phyloP scores from a whole-genome alignment of 2,329 filamentous ascomycete species.

The Talaromyces sp. region DNA sequence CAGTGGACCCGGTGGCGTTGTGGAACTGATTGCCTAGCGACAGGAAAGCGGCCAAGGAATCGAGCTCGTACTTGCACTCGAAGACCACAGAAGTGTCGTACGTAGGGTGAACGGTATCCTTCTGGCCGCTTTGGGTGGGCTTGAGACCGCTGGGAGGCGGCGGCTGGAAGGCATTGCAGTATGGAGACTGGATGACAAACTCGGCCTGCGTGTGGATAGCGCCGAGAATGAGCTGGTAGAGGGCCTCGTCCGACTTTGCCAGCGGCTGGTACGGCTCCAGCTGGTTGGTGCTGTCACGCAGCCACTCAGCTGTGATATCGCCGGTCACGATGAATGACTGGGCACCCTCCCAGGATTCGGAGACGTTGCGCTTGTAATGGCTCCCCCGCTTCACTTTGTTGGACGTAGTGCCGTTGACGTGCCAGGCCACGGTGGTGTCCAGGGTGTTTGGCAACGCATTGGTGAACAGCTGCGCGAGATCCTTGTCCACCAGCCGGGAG shows the following conservation, averaged over 20 bases:
- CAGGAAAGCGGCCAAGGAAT: conserved; percentile 89
- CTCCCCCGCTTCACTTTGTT: conserved; percentile 26
- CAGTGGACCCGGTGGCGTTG: conserved; percentile 67
- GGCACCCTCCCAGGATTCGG: conserved; percentile 66
- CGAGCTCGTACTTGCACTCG: conserved; percentile 98
- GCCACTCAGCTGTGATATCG: conserved; percentile 89
- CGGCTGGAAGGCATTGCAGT: conserved; percentile 98
- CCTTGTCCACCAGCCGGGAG: conserved; percentile 70
- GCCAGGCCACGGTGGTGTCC: conserved; percentile 85
- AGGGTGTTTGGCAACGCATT: conserved; percentile 91
- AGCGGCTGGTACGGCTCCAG: conserved; percentile 82
- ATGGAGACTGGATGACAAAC: conserved; percentile 88
- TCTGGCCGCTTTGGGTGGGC: conserved; percentile 69
- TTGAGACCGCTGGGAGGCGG: conserved; percentile 73
- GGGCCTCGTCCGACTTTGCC: conserved; percentile 70
- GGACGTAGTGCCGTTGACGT: conserved; percentile 56
- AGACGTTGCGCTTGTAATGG: conserved; percentile 41
- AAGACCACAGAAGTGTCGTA: conserved; percentile 85
- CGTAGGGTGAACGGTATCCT: conserved; percentile 75
- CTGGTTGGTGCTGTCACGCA: conserved; percentile 90
- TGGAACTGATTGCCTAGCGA: conserved; percentile 81
- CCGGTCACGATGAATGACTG: conserved; percentile 93
- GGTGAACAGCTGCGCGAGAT: conserved; percentile 86
- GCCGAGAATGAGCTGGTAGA: conserved; percentile 76
- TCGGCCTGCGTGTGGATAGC: conserved; percentile 96